Evolutionary conservation across 176 grass and related monocot genomes (phyloP).

Genomic region (Ensete glaucum): DNA sequence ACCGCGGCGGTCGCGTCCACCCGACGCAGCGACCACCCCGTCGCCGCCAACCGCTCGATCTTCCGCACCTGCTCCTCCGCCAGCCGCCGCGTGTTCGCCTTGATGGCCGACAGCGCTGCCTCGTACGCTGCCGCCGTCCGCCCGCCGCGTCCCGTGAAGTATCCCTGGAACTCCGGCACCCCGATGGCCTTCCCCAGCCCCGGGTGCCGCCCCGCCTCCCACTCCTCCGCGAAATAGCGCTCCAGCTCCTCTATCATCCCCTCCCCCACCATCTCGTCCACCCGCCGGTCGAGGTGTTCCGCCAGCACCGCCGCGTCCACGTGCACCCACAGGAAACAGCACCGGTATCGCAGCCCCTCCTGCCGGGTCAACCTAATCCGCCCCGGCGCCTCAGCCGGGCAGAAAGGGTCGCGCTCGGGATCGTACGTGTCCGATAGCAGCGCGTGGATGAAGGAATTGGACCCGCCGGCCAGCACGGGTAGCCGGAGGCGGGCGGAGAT

Average conservation of each 20-base stretch:
- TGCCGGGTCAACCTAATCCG: slow-evolving; percentile 6
- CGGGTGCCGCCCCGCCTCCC: slow-evolving; percentile 39
- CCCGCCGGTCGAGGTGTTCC: slow-evolving; percentile 64
- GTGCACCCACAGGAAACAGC: slow-evolving; percentile 84
- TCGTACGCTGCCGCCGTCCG: slow-evolving; percentile 14
- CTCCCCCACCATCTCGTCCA: slow-evolving; percentile 74
- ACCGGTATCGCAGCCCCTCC: slow-evolving; percentile 35
- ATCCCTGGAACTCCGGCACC: slow-evolving; percentile 54
- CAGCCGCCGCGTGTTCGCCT: slow-evolving; percentile 67
- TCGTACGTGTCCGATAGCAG: slow-evolving; percentile 21
- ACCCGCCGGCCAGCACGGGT: slow-evolving; percentile 72
- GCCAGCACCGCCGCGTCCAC: slow-evolving; percentile 44
- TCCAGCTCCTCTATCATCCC: slow-evolving; percentile 72
- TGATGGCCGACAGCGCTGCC: slow-evolving; percentile 57
- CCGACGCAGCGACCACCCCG: slow-evolving; percentile 58
- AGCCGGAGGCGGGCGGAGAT: slow-evolving; percentile 36
- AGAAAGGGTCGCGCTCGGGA: slow-evolving; percentile 36
- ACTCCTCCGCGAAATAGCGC: slow-evolving; percentile 51
- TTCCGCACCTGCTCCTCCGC: slow-evolving; percentile 60
- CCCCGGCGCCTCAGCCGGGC: not conserved
- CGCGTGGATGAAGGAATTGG: slow-evolving; percentile 86
- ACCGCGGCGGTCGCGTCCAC: slow-evolving; percentile 63
- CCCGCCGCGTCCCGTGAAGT: slow-evolving; percentile 27
- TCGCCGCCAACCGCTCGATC: slow-evolving; percentile 48
- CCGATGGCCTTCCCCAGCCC: slow-evolving; percentile 77